A percentile compares a stretch with the other conserved stretches of the same genome.
phyloP scores from a whole-genome alignment of 2,329 filamentous ascomycete genomes.

The Knufia petricola region DNA sequence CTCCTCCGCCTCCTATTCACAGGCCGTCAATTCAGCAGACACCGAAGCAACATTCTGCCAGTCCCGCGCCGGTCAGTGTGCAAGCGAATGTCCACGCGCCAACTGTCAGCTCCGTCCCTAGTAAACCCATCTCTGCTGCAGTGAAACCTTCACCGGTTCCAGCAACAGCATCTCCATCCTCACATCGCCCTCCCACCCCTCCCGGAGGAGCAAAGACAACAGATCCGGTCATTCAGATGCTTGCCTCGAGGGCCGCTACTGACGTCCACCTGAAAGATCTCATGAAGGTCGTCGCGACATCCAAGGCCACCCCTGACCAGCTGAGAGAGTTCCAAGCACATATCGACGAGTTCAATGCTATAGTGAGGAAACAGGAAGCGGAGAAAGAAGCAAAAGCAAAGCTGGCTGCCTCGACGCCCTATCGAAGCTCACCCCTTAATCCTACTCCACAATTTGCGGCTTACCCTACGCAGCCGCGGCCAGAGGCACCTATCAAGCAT shows the following conservation, averaged over 20 bases:
- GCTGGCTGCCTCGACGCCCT: constrained; percentile 12
- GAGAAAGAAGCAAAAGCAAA: constrained; percentile 12
- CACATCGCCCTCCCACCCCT: constrained; percentile 16
- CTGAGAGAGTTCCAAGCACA: constrained; percentile 41
- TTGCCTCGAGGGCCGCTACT: constrained; percentile 41
- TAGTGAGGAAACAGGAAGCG: constrained; percentile 35
- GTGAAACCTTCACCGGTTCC: constrained; percentile 24
- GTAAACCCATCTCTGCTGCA: constrained; percentile 21
- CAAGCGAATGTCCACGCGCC: background rate
- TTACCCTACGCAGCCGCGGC: constrained; percentile 26
- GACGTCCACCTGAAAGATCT: constrained; percentile 41
- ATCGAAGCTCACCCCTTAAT: constrained; percentile 13
- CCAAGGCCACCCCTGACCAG: constrained; percentile 40
- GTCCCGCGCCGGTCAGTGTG: background rate
- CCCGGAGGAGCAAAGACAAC: constrained; percentile 35
- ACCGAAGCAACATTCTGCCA: constrained; percentile 10
- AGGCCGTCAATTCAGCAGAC: constrained; percentile 19
- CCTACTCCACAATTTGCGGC: constrained; percentile 20
- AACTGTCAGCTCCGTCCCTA: constrained; percentile 26
- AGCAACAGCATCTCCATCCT: constrained; percentile 30
- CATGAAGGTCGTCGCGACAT: constrained; percentile 43
- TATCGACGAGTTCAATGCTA: constrained; percentile 43
- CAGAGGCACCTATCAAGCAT: constrained; percentile 35
- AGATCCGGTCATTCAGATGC: constrained; percentile 44
- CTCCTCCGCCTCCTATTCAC: constrained; percentile 25